A percentile compares a stretch with the other conserved stretches of the same genome.
Conservation (phyloP, 176 grass and related monocot genomes). For the Aegilops speltoides region DNA sequence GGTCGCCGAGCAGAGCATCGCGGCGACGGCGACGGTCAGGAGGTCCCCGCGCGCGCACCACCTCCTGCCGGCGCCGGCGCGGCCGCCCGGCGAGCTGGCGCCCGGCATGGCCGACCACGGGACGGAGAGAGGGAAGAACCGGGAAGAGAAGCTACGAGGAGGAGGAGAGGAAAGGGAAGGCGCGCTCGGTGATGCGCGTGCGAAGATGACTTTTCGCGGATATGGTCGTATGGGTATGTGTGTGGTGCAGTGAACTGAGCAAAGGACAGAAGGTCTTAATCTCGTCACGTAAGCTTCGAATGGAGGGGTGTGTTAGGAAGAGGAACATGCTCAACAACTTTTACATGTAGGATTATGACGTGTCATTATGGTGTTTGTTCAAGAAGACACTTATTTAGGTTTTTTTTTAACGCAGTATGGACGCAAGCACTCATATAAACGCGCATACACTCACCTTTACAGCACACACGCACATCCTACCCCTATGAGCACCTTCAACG, state of each 20-base stretch:
- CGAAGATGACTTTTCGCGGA: neutral
- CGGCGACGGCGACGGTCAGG: conserved; percentile 31
- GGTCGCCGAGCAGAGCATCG: conserved; percentile 55
- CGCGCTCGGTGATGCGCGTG: conserved; percentile 4
- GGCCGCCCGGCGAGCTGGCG: conserved; percentile 5
- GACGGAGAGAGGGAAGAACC: neutral
- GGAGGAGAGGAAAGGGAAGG: neutral
- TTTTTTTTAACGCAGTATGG: too few species aligned
- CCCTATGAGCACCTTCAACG: too few species aligned
- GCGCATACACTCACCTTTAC: too few species aligned
- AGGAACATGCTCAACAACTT: neutral
- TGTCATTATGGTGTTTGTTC: neutral
- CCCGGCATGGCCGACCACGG: conserved; percentile 43
- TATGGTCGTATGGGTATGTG: neutral
- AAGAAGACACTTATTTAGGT: too few species aligned
- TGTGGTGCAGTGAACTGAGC: conserved; percentile 15
- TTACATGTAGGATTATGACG: neutral
- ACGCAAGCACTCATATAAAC: too few species aligned
- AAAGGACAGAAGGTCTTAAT: neutral
- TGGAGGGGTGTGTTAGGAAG: neutral
- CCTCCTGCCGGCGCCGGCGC: conserved; percentile 17
- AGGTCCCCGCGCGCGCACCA: conserved; percentile 40
- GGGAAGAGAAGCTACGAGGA: too few species aligned
- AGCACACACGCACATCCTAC: too few species aligned
- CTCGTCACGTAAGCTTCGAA: neutral